Percentiles rank a stretch among this genome's conserved stretches.
Conservation (phyloP, 2,329 filamentous ascomycete genomes). For the Stachybotrys elegans region DNA sequence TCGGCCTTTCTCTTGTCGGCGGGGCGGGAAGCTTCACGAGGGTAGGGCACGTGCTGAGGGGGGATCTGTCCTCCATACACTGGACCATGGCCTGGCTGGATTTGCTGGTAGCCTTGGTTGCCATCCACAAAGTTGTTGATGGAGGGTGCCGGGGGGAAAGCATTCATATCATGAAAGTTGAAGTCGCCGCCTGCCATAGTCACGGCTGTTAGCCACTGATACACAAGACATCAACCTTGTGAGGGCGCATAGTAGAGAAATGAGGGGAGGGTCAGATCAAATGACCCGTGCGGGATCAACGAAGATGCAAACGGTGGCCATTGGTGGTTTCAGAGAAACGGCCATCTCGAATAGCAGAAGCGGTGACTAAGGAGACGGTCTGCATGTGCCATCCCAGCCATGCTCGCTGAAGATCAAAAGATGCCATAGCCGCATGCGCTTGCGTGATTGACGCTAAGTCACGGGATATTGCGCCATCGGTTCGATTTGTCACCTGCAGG, state of each 20-base stretch:
- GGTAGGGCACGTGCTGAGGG: conserved; percentile 32
- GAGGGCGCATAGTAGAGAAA: no score
- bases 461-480: conserved; percentile 60
- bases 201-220: conserved; percentile 20
- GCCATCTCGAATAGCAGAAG: no score
- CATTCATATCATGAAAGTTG: conserved; percentile 47
- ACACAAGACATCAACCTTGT: neutral
- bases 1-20: conserved; percentile 45
- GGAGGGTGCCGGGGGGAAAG: conserved; percentile 45
- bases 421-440: no score
- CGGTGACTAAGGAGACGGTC: no score
- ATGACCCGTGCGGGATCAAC: no score
- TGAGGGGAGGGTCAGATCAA: no score
- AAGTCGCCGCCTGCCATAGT: conserved; percentile 52
- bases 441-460: conserved; percentile 30
- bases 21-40: conserved; percentile 21
- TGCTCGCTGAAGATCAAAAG: no score
- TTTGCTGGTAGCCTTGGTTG: conserved; percentile 39
- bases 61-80: conserved; percentile 30
- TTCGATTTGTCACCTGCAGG: conserved; percentile 35
- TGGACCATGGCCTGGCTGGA: conserved; percentile 47
- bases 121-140: conserved; percentile 34
- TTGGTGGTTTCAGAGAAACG: no score
- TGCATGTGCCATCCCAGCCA: no score
- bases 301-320: no score